Evolutionary conservation across 1,284 basidiomycete species (phyloP).

Genomic region (Cutaneotrichosporon cavernicola): DNA sequence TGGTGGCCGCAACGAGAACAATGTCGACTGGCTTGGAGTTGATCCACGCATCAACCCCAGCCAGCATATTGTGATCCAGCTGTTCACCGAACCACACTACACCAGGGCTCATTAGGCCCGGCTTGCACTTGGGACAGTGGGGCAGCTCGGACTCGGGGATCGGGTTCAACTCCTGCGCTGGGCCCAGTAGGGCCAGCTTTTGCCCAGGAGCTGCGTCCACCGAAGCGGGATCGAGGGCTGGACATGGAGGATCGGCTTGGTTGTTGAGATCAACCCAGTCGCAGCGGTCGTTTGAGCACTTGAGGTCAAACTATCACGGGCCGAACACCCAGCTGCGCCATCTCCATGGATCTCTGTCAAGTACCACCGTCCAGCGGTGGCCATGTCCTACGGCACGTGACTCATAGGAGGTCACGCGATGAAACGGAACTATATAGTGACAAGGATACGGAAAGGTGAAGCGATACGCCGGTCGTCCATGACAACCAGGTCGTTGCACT

Average conservation of each 20-base stretch:
- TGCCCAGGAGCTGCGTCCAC: background rate
- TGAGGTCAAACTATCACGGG: slow-evolving; percentile 21
- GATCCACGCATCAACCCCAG: slow-evolving; percentile 17
- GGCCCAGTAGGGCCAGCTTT: slow-evolving; percentile 14
- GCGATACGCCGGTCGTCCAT: too few relatives aligned
- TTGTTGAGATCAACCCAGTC: slow-evolving; percentile 4
- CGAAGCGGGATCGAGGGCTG: slow-evolving; percentile 13
- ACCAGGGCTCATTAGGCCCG: slow-evolving; percentile 16
- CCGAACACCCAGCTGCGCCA: slow-evolving; percentile 14
- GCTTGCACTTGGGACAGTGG: slow-evolving; percentile 11
- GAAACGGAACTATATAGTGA: too few relatives aligned
- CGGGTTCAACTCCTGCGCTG: background rate
- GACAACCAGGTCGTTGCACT: too few relatives aligned
- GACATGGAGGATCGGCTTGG: slow-evolving; percentile 14
- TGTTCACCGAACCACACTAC: slow-evolving; percentile 26
- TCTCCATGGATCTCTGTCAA: slow-evolving; percentile 22
- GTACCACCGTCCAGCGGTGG: too few relatives aligned
- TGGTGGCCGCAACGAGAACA: slow-evolving; percentile 20
- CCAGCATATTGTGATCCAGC: slow-evolving; percentile 18
- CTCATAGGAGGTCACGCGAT: too few relatives aligned
- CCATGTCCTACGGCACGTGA: too few relatives aligned
- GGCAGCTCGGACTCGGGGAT: slow-evolving; percentile 14
- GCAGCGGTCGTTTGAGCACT: slow-evolving; percentile 13
- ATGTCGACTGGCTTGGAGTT: slow-evolving; percentile 17
- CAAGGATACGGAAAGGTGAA: too few relatives aligned